These are phyloP conservation scores for Solanum habrochaites DNA, from an alignment of 257 asterid genomes.

Conservation along the genomic window DNA sequence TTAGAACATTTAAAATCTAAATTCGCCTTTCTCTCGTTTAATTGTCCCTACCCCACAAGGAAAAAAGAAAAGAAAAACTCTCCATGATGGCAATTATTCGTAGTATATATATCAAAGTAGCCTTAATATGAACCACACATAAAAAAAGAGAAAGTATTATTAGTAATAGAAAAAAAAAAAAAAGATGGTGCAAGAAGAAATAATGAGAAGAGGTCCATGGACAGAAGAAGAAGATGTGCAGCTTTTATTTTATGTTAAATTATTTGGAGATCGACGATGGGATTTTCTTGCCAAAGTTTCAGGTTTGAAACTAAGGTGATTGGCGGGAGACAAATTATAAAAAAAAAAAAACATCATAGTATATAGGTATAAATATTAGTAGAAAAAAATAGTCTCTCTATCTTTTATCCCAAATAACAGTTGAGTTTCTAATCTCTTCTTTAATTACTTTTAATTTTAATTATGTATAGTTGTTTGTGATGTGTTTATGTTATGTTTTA, in stretches of 20 bases:
- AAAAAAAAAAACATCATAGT: neutral
- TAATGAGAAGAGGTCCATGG: slow-evolving; percentile 76
- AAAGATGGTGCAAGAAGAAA: slow-evolving; percentile 26
- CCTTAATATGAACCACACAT: neutral
- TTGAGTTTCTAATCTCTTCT: neutral
- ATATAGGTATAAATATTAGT: slow-evolving; percentile 17
- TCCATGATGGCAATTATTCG: neutral
- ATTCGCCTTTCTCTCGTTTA: neutral
- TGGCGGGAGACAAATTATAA: slow-evolving; percentile 68
- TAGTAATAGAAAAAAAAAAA: neutral
- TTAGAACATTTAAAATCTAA: too few species aligned
- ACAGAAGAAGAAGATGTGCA: slow-evolving; percentile 82
- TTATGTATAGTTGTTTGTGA: neutral
- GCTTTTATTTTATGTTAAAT: slow-evolving; percentile 65
- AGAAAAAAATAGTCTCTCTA: neutral
- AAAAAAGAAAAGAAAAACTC: neutral
- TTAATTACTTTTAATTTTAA: neutral
- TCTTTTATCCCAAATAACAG: neutral
- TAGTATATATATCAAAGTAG: slow-evolving; percentile 10
- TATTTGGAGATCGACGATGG: slow-evolving; percentile 92
- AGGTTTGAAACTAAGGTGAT: slow-evolving; percentile 59
- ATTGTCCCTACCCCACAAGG: neutral
- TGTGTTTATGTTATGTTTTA: neutral
- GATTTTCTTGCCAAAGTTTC: slow-evolving; percentile 93
- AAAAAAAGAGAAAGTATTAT: neutral